Percentiles rank a stretch among this genome's conserved stretches.
Conservation (phyloP, 2,329 filamentous ascomycete genomes). For the Ophiosphaerella korrae region DNA sequence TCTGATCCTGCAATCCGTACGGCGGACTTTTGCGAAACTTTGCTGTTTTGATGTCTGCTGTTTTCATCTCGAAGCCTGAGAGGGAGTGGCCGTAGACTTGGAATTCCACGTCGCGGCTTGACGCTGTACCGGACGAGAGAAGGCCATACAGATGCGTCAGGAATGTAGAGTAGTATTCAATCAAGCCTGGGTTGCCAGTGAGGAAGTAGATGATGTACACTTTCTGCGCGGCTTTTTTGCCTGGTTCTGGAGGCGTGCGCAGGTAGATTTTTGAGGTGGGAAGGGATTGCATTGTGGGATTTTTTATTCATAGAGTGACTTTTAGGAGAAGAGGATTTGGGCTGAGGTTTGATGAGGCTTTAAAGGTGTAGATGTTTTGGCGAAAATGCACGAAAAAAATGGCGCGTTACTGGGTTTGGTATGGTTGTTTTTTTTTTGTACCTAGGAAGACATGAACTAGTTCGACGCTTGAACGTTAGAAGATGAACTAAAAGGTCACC, state of each 20-base stretch:
- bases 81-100: slow-evolving; percentile 50
- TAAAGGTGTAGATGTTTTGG: neutral
- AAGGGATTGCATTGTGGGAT: slow-evolving; percentile 10
- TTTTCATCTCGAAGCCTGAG: slow-evolving; percentile 50
- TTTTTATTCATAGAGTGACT: neutral
- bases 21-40: slow-evolving; percentile 35
- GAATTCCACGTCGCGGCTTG: slow-evolving; percentile 26
- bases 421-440: neutral
- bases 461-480: neutral
- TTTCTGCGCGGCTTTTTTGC: slow-evolving; percentile 22
- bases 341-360: neutral
- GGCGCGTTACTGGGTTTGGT: neutral
- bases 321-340: neutral
- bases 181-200: slow-evolving; percentile 76
- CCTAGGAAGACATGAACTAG: neutral
- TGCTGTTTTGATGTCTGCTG: slow-evolving; percentile 23
- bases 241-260: slow-evolving; percentile 22
- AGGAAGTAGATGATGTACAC: slow-evolving; percentile 70
- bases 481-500: too few species aligned
- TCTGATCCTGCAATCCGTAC: slow-evolving; percentile 57
- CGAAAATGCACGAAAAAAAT: neutral
- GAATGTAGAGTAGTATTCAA: slow-evolving; percentile 75
- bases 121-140: slow-evolving; percentile 49
- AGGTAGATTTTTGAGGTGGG: slow-evolving; percentile 34
- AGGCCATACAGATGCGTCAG: slow-evolving; percentile 62